Conservation (phyloP, 2,329 filamentous ascomycete species). For the Proliferodiscus dingleyae region DNA sequence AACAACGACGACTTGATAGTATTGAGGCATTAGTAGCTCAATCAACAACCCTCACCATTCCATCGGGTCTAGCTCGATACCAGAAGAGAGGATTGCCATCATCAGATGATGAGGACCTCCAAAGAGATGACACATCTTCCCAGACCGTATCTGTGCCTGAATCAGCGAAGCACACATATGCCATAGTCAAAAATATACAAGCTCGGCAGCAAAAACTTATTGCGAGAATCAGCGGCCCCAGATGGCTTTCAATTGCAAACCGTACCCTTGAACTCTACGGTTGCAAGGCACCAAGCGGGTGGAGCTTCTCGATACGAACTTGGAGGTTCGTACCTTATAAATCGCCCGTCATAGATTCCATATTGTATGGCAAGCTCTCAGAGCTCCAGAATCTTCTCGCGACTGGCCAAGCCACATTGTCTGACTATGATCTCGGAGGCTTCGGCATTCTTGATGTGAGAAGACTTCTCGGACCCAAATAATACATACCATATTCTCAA, state of each 20-base stretch:
- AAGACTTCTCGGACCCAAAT: no score
- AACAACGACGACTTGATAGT: neutral
- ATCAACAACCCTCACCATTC: neutral
- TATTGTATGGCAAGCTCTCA: neutral
- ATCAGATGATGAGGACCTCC: no score
- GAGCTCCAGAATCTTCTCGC: neutral
- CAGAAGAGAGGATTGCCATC: neutral
- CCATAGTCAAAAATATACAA: neutral
- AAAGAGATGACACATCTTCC: neutral
- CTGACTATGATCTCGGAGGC: neutral
- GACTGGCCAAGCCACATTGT: neutral
- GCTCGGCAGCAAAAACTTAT: neutral
- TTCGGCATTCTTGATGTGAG: no score
- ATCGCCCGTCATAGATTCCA: neutral
- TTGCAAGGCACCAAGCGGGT: neutral
- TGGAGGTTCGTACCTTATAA: neutral
- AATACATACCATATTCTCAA: no score
- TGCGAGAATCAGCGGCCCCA: neutral
- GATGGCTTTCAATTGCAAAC: neutral
- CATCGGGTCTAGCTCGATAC: neutral
- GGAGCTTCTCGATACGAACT: constrained; percentile 2
- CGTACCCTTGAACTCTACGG: neutral
- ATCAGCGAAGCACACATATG: neutral
- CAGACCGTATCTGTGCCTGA: neutral
- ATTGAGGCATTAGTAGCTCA: neutral